phyloP scores from a whole-genome alignment of 1,284 basidiomycete species.

The Cutaneotrichosporon arboriforme region DNA sequence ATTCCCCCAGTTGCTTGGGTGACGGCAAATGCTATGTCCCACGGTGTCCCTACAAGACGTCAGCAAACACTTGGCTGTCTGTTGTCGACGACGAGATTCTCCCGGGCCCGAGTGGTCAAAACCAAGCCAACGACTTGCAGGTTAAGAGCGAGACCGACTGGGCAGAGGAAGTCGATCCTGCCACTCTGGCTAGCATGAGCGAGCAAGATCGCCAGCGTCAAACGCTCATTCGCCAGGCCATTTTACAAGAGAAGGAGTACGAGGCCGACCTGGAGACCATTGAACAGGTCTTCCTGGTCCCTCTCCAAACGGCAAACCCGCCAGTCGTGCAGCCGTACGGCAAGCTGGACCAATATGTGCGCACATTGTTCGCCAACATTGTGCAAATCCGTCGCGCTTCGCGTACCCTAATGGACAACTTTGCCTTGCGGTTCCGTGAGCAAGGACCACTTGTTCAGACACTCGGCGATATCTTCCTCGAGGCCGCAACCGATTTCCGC shows the following conservation, averaged over 20 bases:
- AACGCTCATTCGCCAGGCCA: slow-evolving; percentile 83
- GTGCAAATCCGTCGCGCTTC: slow-evolving; percentile 77
- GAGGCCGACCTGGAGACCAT: slow-evolving; percentile 80
- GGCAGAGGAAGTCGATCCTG: slow-evolving; percentile 63
- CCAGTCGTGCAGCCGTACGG: slow-evolving; percentile 60
- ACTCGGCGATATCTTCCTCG: slow-evolving; percentile 86
- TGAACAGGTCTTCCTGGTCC: slow-evolving; percentile 72
- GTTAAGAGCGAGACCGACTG: slow-evolving; percentile 52
- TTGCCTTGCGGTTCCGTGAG: slow-evolving; percentile 83
- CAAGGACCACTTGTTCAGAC: slow-evolving; percentile 74
- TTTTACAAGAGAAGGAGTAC: slow-evolving; percentile 86
- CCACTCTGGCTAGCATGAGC: slow-evolving; percentile 63
- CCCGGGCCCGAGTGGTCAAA: neutral
- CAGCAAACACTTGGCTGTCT: slow-evolving; percentile 31
- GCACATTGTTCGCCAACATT: slow-evolving; percentile 82
- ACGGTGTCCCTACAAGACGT: slow-evolving; percentile 63
- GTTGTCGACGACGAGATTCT: slow-evolving; percentile 8
- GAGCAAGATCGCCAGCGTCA: slow-evolving; percentile 78
- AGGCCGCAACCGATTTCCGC: slow-evolving; percentile 81
- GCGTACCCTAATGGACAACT: slow-evolving; percentile 69
- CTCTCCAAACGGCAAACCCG: slow-evolving; percentile 64
- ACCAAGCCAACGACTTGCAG: neutral
- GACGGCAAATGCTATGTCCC: slow-evolving; percentile 55
- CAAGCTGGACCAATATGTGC: slow-evolving; percentile 72
- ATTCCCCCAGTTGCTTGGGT: slow-evolving; percentile 51